Base-by-base conservation (phyloP, 768 basidiomycete genomes). In the Leccinum uliginosum region DNA sequence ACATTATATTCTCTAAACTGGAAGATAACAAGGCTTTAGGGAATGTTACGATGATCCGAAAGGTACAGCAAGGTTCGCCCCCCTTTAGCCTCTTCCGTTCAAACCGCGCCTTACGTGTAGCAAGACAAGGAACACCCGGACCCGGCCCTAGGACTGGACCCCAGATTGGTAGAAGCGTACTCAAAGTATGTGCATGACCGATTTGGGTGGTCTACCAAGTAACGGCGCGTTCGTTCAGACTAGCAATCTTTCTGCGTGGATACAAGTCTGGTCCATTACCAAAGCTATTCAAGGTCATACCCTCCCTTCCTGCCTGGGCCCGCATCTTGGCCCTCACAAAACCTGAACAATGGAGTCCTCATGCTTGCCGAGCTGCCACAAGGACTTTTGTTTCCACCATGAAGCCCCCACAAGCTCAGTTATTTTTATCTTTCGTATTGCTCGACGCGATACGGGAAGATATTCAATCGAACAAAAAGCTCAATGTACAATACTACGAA, bases 211-310 rank as follows among this genome's bases (percentile, higher is more conserved):
- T 27, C 6, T 49, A 26, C 4, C 24, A 3, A 29, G 45, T 67
- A 54, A 68, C 48, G 29, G n/a, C 38, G 38, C 38, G n/a, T 11
- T 10, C 44, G 54, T 23, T 26, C 68, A 98, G 96, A 76, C 81
- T 98, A 53, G 97, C 93, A 17, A 73, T 81, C 57, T 84, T 95
- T 59, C 81, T 99, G 30, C 86, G 82, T 44, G 85, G 86, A 55
- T 98, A 99, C 78, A 92, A 89, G 65, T 94, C 94, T 14, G 95
- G 95, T 1, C 86, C 94, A 1, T 81, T 99, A 1, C 97, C 97
- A 29, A 98, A 98, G 75, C 80, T 94, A 3, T 95, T 99, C 84
- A 99, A 99, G 78, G 89, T 99, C 59, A 90, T 99, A 47, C 97
- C 97, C 21, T 89, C 95, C 11, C 84, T 98, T 24, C 90, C 93